Evolutionary conservation across 2,329 filamentous ascomycete genomes (phyloP), one percentile per base, ranked within the genome.

Genomic region (Lachnellula cervina): DNA sequence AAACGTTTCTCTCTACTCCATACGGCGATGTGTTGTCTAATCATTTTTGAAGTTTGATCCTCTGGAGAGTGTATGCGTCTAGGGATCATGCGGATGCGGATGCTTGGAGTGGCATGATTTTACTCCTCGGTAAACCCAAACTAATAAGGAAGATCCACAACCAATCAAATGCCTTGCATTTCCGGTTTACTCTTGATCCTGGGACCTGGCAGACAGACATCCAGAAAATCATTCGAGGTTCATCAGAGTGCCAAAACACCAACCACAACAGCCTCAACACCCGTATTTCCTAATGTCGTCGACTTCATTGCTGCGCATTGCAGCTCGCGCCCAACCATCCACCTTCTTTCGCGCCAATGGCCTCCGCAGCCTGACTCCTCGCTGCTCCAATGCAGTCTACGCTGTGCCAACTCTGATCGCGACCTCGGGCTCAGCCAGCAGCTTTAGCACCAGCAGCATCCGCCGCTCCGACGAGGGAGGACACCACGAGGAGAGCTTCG

Each of bases 401-500:
- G 72, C 76, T 64, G 69, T 74, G 59, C 79, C 82, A 66, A 75
- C 76, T 63, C 66, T 79, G 66, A 69, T 76, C 66, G 74, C 76
- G 68, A 75, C 77, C 68, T 76, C 77, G 69, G 76, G 78, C 69
- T 71, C 74, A 59, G 68, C 69, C 66, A 74, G 71, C 70, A 77
- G 71, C 77, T 87, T 87, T 78, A 87, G 81, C 80, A 87, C 83
- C 71, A 80, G 78, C 60, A 62, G 61, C 58, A 54, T 61, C 45
- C 77, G 76, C 70, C 74, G 71, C 67, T 75, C 76, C 56, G 74
- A 75, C 62, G 79, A 82, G 68, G 80, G 80, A 67, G 80, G 79
- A 68, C 76, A 75, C 76, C 83, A 87, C 72, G 94, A 99, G 77
- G 94, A 99, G 86, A 96, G 89, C 70, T 99, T 96, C 69, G 94